phyloP scores from a whole-genome alignment of 2,329 filamentous ascomycete species.

The Ophiocordyceps camponoti-leonardi region DNA sequence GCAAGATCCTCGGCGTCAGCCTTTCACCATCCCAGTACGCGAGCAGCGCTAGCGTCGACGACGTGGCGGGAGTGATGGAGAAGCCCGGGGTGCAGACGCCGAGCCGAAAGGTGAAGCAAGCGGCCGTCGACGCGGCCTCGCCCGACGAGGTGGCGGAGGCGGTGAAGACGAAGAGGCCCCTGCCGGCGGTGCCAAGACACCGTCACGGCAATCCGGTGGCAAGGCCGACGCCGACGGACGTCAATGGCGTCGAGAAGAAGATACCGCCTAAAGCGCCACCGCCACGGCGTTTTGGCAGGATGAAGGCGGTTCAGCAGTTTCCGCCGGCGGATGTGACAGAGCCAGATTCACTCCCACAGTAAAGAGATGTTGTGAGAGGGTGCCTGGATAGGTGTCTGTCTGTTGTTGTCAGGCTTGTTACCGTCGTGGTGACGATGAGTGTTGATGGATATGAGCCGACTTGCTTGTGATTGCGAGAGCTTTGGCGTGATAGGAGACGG shows the following conservation, averaged over 20 bases:
- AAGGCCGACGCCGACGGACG: constrained; percentile 11
- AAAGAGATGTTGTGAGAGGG: too few species aligned
- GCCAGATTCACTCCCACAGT: too few species aligned
- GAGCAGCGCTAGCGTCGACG: constrained; percentile 59
- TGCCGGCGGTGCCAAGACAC: constrained; percentile 39
- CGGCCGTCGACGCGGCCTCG: constrained; percentile 2
- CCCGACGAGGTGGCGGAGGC: constrained; percentile 8
- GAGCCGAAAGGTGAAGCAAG: constrained; percentile 31
- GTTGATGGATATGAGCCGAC: too few species aligned
- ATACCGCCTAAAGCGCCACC: constrained; percentile 27
- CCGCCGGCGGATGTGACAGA: constrained; percentile 11
- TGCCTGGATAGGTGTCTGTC: too few species aligned
- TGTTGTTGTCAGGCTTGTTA: too few species aligned
- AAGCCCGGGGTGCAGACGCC: constrained; percentile 72
- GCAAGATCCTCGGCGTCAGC: constrained; percentile 53
- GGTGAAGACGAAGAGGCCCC: constrained; percentile 24
- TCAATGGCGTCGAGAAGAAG: constrained; percentile 18
- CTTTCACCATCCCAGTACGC: constrained; percentile 46
- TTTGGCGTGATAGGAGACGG: not conserved
- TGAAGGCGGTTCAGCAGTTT: constrained; percentile 16
- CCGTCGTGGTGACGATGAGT: too few species aligned
- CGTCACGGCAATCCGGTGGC: constrained; percentile 32
- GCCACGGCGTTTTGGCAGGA: constrained; percentile 25
- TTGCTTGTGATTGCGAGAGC: not conserved
- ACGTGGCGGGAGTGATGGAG: constrained; percentile 65